phyloP scores from a whole-genome alignment of 352 stramenopile genomes.

The Globisporangium sylvaticum region DNA sequence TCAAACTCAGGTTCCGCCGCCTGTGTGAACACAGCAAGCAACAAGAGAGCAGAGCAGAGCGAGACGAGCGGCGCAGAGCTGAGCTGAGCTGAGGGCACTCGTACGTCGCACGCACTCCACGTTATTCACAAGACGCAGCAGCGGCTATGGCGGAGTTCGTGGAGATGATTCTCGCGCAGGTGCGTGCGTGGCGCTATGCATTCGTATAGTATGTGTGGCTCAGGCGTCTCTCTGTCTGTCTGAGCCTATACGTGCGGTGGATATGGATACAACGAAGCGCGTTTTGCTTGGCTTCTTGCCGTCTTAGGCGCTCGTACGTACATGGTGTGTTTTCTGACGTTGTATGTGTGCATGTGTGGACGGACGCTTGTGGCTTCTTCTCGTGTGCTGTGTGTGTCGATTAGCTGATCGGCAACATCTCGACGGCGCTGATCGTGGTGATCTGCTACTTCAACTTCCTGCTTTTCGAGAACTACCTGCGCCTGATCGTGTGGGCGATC shows the following conservation, averaged over 20 bases:
- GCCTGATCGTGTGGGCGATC: constrained; percentile 85
- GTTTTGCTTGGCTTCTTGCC: background rate
- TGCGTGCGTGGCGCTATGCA: constrained; percentile 30
- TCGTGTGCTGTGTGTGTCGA: background rate
- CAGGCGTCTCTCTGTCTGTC: background rate
- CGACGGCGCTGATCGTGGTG: constrained; percentile 78
- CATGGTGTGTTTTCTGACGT: background rate
- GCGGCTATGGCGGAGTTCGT: constrained; percentile 69
- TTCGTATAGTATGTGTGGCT: background rate
- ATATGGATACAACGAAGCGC: background rate
- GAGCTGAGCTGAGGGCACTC: too few relatives aligned
- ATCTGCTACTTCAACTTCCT: constrained; percentile 90
- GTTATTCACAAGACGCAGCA: constrained; percentile 7
- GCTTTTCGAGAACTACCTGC: constrained; percentile 87
- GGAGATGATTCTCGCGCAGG: constrained; percentile 82
- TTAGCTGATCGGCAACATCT: constrained; percentile 85
- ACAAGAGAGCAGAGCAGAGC: background rate
- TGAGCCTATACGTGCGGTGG: background rate
- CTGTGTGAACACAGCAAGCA: background rate
- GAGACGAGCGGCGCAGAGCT: background rate
- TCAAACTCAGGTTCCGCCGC: background rate
- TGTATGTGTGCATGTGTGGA: background rate
- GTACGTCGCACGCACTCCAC: too few relatives aligned
- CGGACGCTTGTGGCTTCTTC: constrained; percentile 1
- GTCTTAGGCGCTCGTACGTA: background rate